Evolutionary conservation across 2,329 filamentous ascomycete species (phyloP).

Genomic region (Dactylellina cionopaga): DNA sequence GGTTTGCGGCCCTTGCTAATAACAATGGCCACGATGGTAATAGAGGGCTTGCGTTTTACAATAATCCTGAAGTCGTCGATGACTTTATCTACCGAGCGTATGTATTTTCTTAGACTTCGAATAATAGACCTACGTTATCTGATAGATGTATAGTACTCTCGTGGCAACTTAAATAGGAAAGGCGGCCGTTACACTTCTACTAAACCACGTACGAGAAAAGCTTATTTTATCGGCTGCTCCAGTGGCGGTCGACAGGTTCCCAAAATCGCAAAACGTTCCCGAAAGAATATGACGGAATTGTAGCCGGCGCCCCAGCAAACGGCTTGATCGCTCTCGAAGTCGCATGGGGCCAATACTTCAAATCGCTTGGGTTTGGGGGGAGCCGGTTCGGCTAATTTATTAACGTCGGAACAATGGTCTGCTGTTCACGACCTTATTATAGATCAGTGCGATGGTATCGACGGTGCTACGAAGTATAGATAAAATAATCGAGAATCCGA

Average conservation of each 20-base stretch:
- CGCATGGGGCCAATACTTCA: not conserved
- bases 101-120: too few species aligned
- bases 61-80: conserved; percentile 34
- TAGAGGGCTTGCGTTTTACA: conserved; percentile 10
- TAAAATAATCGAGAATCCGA: conserved; percentile 62
- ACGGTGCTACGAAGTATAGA: conserved; percentile 65
- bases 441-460: conserved; percentile 65
- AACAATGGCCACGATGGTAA: conserved; percentile 41
- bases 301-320: conserved; percentile 62
- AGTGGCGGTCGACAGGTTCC: conserved; percentile 64
- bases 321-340: conserved; percentile 62
- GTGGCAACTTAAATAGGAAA: not conserved
- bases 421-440: conserved; percentile 60
- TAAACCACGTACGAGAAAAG: conserved; percentile 58
- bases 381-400: conserved; percentile 3
- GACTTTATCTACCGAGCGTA: conserved; percentile 40
- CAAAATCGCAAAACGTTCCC: conserved; percentile 63
- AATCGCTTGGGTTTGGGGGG: conserved; percentile 55
- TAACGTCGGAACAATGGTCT: conserved; percentile 57
- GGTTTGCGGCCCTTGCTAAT: conserved; percentile 28
- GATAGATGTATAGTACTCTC: not conserved
- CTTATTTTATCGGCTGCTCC: conserved; percentile 65
- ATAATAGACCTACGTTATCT: too few species aligned
- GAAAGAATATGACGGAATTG: conserved; percentile 64
- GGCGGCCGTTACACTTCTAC: conserved; percentile 15